A percentile compares a stretch with the other conserved stretches of the same genome.
Evolutionary conservation across 2,329 filamentous ascomycete genomes (phyloP).

Genomic region (Ophiostoma sp.): DNA sequence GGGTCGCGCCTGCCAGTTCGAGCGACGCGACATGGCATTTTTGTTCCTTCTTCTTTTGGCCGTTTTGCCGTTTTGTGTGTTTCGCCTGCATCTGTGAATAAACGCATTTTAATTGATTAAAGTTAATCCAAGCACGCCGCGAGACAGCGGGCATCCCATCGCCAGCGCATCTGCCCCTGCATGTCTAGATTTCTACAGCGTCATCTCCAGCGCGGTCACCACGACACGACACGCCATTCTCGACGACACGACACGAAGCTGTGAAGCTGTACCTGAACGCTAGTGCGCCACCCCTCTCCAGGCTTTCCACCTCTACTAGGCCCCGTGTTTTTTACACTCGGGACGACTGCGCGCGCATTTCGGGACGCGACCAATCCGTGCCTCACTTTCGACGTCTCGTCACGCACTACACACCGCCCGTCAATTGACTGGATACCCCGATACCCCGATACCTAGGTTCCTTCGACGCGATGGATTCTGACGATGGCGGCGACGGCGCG

Average conservation of each 20-base stretch:
- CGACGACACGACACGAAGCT: not conserved
- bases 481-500: conserved; percentile 18
- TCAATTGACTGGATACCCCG: not conserved
- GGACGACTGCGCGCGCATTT: conserved; percentile 9
- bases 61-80: conserved; percentile 14
- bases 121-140: conserved; percentile 7
- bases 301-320: not conserved
- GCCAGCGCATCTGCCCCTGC: conserved; percentile 1
- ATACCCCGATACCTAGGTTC: too few species aligned
- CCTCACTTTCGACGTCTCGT: too few species aligned
- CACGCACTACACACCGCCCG: too few species aligned
- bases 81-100: conserved; percentile 9
- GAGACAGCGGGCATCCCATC: conserved; percentile 20
- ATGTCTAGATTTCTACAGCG: too few species aligned
- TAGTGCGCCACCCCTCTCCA: not conserved
- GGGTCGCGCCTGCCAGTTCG: conserved; percentile 24
- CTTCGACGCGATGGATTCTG: conserved; percentile 17
- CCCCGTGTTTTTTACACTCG: conserved; percentile 5
- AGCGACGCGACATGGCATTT: conserved; percentile 26
- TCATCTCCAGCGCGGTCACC: not conserved
- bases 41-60: conserved; percentile 18
- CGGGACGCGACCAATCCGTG: not conserved
- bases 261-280: conserved; percentile 1
- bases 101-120: conserved; percentile 19
- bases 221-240: not conserved